A percentile compares a stretch with the other conserved stretches of the same genome.
phyloP scores from a whole-genome alignment of 805 yeast species.

The Lachancea quebecensis region DNA sequence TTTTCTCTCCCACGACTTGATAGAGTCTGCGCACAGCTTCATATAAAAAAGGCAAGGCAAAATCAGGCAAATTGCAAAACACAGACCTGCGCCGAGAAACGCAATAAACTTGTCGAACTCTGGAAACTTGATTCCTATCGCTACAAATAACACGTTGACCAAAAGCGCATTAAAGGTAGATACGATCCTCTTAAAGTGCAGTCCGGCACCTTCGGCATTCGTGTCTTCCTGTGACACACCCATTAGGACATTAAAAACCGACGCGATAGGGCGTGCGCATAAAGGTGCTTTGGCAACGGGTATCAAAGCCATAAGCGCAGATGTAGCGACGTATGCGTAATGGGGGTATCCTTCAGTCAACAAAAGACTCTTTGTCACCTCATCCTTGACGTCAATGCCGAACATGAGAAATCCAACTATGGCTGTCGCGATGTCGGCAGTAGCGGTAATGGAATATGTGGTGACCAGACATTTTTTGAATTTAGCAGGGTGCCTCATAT shows the following conservation, averaged over 20 bases:
- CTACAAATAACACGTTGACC: constrained; percentile 53
- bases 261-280: constrained; percentile 72
- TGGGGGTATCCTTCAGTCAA: constrained; percentile 60
- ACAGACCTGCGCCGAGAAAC: constrained; percentile 71
- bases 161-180: constrained; percentile 31
- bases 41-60: constrained; percentile 71
- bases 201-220: constrained; percentile 15
- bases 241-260: constrained; percentile 56
- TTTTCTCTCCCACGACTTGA: constrained; percentile 35
- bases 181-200: constrained; percentile 14
- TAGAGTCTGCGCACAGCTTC: constrained; percentile 41
- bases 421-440: constrained; percentile 59
- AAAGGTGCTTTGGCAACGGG: constrained; percentile 83
- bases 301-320: constrained; percentile 67
- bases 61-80: constrained; percentile 72
- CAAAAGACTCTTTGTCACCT: constrained; percentile 70
- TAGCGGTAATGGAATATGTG: constrained; percentile 54
- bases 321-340: constrained; percentile 50
- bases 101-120: constrained; percentile 79
- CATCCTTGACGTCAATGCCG: constrained; percentile 61
- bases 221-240: constrained; percentile 21
- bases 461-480: constrained; percentile 46
- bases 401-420: constrained; percentile 72
- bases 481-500: constrained; percentile 61
- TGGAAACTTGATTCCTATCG: constrained; percentile 59